Evolutionary conservation across 805 yeast species (phyloP).

Genomic region (Wickerhamomyces xylosicus): DNA sequence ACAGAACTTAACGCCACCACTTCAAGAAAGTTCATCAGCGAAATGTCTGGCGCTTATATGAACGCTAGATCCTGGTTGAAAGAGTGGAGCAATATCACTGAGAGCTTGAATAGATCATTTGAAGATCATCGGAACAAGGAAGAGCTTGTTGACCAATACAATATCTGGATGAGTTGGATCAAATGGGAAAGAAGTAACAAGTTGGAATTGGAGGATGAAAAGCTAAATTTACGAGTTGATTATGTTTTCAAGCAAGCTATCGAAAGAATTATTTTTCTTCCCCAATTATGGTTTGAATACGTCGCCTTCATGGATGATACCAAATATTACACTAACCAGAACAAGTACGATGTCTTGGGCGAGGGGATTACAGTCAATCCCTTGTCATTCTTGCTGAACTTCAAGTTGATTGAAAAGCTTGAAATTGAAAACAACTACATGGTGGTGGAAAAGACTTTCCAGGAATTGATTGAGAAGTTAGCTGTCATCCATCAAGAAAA

Average conservation of each 20-base stretch:
- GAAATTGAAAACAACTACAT: slow-evolving; percentile 47
- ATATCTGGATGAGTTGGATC: slow-evolving; percentile 65
- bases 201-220: slow-evolving; percentile 42
- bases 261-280: slow-evolving; percentile 48
- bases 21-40: slow-evolving; percentile 78
- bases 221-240: slow-evolving; percentile 44
- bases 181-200: slow-evolving; percentile 70
- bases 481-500: slow-evolving; percentile 24
- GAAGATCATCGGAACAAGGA: slow-evolving; percentile 20
- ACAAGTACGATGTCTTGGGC: slow-evolving; percentile 32
- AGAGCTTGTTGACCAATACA: slow-evolving; percentile 26
- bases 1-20: slow-evolving; percentile 62
- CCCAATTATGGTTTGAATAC: slow-evolving; percentile 71
- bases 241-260: slow-evolving; percentile 68
- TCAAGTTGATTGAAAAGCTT: slow-evolving; percentile 56
- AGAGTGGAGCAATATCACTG: slow-evolving; percentile 55
- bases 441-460: slow-evolving; percentile 40
- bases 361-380: slow-evolving; percentile 60
- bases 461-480: slow-evolving; percentile 37
- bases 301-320: slow-evolving; percentile 24
- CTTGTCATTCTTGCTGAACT: slow-evolving; percentile 52
- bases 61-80: slow-evolving; percentile 68
- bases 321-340: slow-evolving; percentile 6
- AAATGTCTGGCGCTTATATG: slow-evolving; percentile 78
- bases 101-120: slow-evolving; percentile 31